Evolutionary conservation across 1,139 yeast species (phyloP).

Genomic region (Protomyces lactucae-debilis): DNA sequence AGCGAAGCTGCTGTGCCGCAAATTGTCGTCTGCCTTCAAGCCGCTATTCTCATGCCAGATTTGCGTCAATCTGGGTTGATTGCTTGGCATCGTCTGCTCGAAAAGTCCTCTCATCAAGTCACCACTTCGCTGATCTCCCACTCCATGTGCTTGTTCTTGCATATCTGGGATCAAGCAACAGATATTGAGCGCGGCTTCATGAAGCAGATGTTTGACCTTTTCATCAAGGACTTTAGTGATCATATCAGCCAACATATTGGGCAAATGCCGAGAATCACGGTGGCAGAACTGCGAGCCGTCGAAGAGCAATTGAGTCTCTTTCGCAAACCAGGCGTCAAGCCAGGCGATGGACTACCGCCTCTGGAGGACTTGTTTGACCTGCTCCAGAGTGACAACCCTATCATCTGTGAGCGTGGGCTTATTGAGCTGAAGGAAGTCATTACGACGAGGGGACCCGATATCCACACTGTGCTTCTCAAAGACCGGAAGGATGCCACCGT

Average conservation of each 20-base stretch:
- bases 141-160: constrained; percentile 55
- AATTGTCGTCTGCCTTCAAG: constrained; percentile 77
- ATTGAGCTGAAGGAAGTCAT: constrained; percentile 58
- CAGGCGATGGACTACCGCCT: no score
- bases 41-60: constrained; percentile 61
- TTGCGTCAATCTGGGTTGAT: constrained; percentile 59
- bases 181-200: constrained; percentile 48
- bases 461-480: constrained; percentile 40
- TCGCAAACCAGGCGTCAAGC: constrained; percentile 5
- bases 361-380: constrained; percentile 46
- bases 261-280: constrained; percentile 34
- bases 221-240: constrained; percentile 9
- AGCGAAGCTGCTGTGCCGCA: constrained; percentile 81
- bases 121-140: constrained; percentile 54
- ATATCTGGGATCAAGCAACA: constrained; percentile 56
- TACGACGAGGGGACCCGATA: constrained; percentile 47
- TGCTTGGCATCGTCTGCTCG: constrained; percentile 61
- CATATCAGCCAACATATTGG: constrained; percentile 34
- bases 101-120: constrained; percentile 50
- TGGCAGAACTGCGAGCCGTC: constrained; percentile 34
- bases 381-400: constrained; percentile 61
- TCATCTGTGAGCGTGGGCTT: constrained; percentile 73
- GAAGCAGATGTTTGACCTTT: constrained; percentile 43
- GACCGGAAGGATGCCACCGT: constrained; percentile 39
- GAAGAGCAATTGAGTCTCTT: constrained; percentile 25